Evolutionary conservation across 1,139 yeast genomes (phyloP), one percentile per base, ranked within the genome.

Genomic region (Citeromyces hawaiiensis): DNA sequence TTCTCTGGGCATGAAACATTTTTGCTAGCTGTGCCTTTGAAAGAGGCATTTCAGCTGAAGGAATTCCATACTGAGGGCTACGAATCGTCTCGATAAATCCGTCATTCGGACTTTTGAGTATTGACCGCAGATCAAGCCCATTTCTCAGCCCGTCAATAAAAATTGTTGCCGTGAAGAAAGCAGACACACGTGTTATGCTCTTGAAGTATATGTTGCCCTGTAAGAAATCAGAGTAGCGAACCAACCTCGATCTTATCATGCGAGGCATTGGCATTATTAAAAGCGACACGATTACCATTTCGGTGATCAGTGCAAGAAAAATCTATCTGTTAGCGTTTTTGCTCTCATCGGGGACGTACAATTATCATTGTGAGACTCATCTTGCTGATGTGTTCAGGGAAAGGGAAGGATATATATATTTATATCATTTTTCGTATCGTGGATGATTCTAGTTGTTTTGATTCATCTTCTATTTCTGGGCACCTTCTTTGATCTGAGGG

Each of bases 1-100:
- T 81, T 51, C 91, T 66, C 54, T 81, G 87, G 36, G 80, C 69
- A 49, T 77, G 78, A 47, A 82, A 79, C 48, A 76, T 73, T 37
- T 50, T 53, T 3, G 47, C 40, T 17, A 23, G 27, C 23, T 42
- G 42, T 36, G 34, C 37, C 34, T 42, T 42, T 18, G 21, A 36
- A 5, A 39, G 25, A 14, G 36, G 36, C 19, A 23, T 19, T 17
- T 43, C 43, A 18, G 43, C 45, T 10, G 40, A 14, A 16, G 21
- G 38, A 21, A 37, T 8, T 29, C 38, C 37, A 2, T 33, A 37
- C 4, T 33, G 13, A 11, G 34, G 37, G 25, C 40, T 32, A 16
- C 41, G 46, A 30, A 40, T 45, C 8, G 23, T 39, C 36, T 31
- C 38, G 5, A 8, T 32, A 9, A 29, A 29, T 29, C 32, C 32